Conservation (phyloP, 2,329 filamentous ascomycete genomes). For the Aspergillus sp. region DNA sequence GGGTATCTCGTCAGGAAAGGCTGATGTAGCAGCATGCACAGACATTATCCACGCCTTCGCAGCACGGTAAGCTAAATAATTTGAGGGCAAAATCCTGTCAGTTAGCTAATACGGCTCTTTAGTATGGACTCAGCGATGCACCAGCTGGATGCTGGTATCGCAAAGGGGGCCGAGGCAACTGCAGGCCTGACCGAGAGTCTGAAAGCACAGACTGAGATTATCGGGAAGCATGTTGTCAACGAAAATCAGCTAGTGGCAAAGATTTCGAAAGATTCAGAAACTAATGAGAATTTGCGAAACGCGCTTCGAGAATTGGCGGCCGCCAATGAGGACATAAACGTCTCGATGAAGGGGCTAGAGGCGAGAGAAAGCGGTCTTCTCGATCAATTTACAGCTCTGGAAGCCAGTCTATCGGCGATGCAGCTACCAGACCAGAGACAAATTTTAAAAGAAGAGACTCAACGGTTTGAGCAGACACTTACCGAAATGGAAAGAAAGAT, state of each 20-base stretch:
- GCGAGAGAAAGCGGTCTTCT: conserved; percentile 29
- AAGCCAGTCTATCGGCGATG: conserved; percentile 22
- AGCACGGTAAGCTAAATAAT: conserved; percentile 25
- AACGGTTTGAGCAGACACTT: conserved; percentile 24
- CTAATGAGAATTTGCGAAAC: conserved; percentile 21
- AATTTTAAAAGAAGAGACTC: conserved; percentile 27
- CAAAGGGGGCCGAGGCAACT: conserved; percentile 20
- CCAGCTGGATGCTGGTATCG: conserved; percentile 20
- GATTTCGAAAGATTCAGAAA: conserved; percentile 23
- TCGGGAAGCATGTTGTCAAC: conserved; percentile 22
- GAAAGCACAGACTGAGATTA: conserved; percentile 24
- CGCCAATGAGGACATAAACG: conserved; percentile 21
- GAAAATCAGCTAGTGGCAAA: conserved; percentile 24
- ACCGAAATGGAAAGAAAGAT: conserved; percentile 29
- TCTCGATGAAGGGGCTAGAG: conserved; percentile 26
- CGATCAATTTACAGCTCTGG: conserved; percentile 30
- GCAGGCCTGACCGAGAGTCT: conserved; percentile 15
- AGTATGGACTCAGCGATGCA: conserved; percentile 28
- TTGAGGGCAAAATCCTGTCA: no score
- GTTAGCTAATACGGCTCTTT: background rate
- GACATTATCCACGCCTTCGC: conserved; percentile 19
- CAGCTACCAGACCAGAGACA: conserved; percentile 23
- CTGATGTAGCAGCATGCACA: conserved; percentile 23
- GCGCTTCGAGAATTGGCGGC: conserved; percentile 23
- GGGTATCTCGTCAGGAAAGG: conserved; percentile 16